Conservation (phyloP, 2,329 filamentous ascomycete species). For the Plenodomus tracheiphilus region DNA sequence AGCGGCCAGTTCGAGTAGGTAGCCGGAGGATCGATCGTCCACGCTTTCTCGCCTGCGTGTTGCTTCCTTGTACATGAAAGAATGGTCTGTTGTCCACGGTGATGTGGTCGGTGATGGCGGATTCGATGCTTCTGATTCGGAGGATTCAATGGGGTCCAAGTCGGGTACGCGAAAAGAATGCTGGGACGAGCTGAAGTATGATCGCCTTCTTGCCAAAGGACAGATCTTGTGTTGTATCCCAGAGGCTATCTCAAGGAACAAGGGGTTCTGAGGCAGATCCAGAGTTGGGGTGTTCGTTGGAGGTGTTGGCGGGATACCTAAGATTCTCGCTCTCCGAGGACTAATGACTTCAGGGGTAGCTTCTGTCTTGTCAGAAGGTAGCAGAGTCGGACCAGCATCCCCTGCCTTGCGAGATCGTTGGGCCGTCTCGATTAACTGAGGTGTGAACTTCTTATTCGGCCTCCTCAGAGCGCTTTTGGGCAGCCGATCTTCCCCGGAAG, state of each 20-base stretch:
- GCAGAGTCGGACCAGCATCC: constrained; percentile 65
- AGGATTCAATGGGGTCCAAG: constrained; percentile 64
- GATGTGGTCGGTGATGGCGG: constrained; percentile 52
- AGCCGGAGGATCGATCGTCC: constrained; percentile 75
- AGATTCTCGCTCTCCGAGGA: constrained; percentile 44
- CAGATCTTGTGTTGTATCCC: constrained; percentile 37
- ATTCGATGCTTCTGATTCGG: constrained; percentile 57
- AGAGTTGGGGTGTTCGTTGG: constrained; percentile 40
- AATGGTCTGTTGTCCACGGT: constrained; percentile 54
- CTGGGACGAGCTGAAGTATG: constrained; percentile 46
- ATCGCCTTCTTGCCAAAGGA: constrained; percentile 34
- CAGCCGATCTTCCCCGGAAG: background rate
- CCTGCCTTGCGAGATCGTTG: constrained; percentile 70
- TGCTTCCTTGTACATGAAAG: constrained; percentile 54
- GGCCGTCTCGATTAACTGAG: constrained; percentile 80
- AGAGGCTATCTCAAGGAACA: constrained; percentile 34
- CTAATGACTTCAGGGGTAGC: constrained; percentile 58
- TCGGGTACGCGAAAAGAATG: constrained; percentile 65
- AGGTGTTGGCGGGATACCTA: constrained; percentile 55
- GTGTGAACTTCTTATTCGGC: constrained; percentile 63
- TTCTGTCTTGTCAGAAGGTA: constrained; percentile 71
- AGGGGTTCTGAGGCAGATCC: constrained; percentile 34
- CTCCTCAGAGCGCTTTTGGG: constrained; percentile 30
- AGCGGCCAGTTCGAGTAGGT: constrained; percentile 77
- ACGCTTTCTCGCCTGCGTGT: constrained; percentile 66